Conservation (phyloP, 2,329 filamentous ascomycete species). For the Neonectria sp. region DNA sequence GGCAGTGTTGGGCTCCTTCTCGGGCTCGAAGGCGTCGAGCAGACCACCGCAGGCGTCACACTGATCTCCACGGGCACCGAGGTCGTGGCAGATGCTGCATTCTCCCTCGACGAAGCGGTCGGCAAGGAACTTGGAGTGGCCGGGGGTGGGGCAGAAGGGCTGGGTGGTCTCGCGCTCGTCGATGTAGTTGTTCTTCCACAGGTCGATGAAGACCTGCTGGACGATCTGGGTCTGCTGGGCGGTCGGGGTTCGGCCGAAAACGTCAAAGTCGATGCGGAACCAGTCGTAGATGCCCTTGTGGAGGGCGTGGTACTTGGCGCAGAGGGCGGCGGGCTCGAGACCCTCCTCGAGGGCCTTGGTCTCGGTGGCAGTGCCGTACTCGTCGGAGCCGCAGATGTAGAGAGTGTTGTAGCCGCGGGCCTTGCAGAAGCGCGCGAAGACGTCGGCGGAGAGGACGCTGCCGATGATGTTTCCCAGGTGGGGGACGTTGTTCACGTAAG, state of each 20-base stretch:
- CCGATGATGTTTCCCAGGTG: slow-evolving; percentile 93
- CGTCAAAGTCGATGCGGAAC: slow-evolving; percentile 96
- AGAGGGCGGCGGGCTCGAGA: slow-evolving; percentile 85
- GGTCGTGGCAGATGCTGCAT: slow-evolving; percentile 81
- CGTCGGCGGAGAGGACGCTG: slow-evolving; percentile 89
- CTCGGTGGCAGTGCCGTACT: slow-evolving; percentile 97
- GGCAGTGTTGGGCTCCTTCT: slow-evolving; percentile 53
- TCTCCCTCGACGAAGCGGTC: slow-evolving; percentile 88
- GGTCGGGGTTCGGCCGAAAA: slow-evolving; percentile 94
- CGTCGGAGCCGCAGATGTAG: slow-evolving; percentile 89
- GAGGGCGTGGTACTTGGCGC: slow-evolving; percentile 92
- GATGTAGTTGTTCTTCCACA: slow-evolving; percentile 91
- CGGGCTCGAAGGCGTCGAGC: slow-evolving; percentile 77
- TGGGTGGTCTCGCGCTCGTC: slow-evolving; percentile 91
- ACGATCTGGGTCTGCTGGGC: slow-evolving; percentile 91
- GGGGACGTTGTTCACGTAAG: slow-evolving; percentile 82
- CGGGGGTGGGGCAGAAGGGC: slow-evolving; percentile 82
- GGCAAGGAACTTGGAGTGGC: slow-evolving; percentile 83
- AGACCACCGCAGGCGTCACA: slow-evolving; percentile 82
- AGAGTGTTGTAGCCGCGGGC: slow-evolving; percentile 84
- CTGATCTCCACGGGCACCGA: slow-evolving; percentile 81
- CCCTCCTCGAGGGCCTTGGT: slow-evolving; percentile 94
- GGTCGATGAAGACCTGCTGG: slow-evolving; percentile 88
- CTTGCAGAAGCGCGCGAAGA: slow-evolving; percentile 87
- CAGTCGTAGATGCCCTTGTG: slow-evolving; percentile 95